Evolutionary conservation across 2,329 filamentous ascomycete genomes (phyloP), one percentile per base, ranked within the genome.

Genomic region (Xylariaceae sp.): DNA sequence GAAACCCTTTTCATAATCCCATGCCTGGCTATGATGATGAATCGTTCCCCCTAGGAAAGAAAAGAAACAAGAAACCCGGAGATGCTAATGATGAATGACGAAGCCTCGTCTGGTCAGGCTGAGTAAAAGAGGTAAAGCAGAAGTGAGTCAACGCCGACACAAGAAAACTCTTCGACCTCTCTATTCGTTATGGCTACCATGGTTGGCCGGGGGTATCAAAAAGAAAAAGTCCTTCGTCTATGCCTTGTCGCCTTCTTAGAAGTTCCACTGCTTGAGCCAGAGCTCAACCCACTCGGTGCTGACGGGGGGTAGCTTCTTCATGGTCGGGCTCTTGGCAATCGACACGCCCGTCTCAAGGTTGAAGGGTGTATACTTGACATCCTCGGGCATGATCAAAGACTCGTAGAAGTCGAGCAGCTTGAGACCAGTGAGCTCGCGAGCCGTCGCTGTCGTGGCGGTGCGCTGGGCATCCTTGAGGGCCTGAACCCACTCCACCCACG

Each of bases 321-420:
- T 8, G 11, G 52, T 56, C 44, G 47, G 32, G 22, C 54, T 56
- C 40, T 49, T 49, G 37, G 44, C 44, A 4, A 17, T 19, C 10
- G 49, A 47, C 19, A 45, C 20, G 3, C 43, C 48, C 1, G 54
- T 56, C 40, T 55, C 54, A 16, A 56, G 52, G 46, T 55, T 54
- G 46, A 56, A 56, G 19, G 54, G 49, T 1, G 49, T 49, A 40
- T 48, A 45, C 27, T 50, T 54, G 11, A 42, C 29, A 19, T 47
- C 52, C 34, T 47, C 47, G 11, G 47, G 47, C 40, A 45, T 37
- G 32, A 51, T 40, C 39, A 56, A 48, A 2, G 40, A 19, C 42
- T 53, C 52, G 48, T 56, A 56, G 43, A 56, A 56, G n/a, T 55
- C 52, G 17, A 55, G 52, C 2, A 56, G 45, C 43, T 56, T 56